These are phyloP conservation scores for Ophioceras dolichostomum DNA, from an alignment of 2,329 filamentous ascomycete species.

Conservation along the genomic window DNA sequence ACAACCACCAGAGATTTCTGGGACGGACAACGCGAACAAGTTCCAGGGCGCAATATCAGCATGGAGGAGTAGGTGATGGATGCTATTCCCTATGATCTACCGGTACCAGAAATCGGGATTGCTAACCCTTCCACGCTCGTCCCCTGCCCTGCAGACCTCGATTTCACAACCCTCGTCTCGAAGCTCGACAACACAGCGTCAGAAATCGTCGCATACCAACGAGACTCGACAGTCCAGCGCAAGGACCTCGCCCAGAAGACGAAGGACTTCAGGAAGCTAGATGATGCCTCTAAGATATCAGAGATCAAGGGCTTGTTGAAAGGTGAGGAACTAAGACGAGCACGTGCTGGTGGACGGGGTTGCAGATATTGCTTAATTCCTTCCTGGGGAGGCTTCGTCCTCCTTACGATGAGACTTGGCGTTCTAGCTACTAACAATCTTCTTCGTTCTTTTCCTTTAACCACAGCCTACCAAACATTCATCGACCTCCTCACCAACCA, in stretches of 20 bases:
- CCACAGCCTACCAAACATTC: conserved; percentile 81
- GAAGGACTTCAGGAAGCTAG: conserved; percentile 91
- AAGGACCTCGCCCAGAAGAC: conserved; percentile 99
- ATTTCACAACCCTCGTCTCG: conserved; percentile 71
- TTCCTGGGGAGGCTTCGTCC: too few relatives aligned
- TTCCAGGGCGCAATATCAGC: conserved; percentile 93
- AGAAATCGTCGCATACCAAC: conserved; percentile 84
- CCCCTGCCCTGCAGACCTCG: conserved; percentile 53
- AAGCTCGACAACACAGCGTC: conserved; percentile 88
- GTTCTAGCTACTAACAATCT: conserved; percentile 11
- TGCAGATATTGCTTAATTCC: too few relatives aligned
- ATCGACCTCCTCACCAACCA: conserved; percentile 95
- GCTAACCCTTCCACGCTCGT: too few relatives aligned
- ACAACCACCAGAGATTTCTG: too few relatives aligned
- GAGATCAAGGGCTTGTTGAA: conserved; percentile 88
- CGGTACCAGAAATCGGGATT: too few relatives aligned
- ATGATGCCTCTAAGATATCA: conserved; percentile 72
- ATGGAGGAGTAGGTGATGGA: conserved; percentile 67
- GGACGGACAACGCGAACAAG: conserved; percentile 57
- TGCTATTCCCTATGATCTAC: conserved; percentile 5
- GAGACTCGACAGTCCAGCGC: conserved; percentile 88
- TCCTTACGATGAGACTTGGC: too few relatives aligned
- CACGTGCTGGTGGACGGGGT: neutral
- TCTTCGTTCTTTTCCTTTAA: neutral
- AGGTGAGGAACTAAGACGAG: conserved; percentile 33